phyloP scores from a whole-genome alignment of 129 eudicot genomes.

The Lactuca sativa region DNA sequence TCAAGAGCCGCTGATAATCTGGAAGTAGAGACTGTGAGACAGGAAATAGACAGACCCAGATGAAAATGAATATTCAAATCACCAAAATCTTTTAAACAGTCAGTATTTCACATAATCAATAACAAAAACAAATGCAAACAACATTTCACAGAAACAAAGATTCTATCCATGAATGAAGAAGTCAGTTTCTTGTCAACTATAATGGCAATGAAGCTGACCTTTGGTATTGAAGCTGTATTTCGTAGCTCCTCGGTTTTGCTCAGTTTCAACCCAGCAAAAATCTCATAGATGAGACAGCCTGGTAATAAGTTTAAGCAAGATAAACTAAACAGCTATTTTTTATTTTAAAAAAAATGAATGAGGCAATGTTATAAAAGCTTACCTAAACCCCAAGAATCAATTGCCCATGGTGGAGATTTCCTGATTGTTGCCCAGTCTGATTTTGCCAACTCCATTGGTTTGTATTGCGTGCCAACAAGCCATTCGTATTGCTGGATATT shows the following conservation, averaged over 20 bases:
- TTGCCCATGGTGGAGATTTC: slow-evolving; percentile 94
- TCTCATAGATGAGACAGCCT: slow-evolving; percentile 97
- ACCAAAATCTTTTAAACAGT: slow-evolving; percentile 33
- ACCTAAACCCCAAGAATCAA: slow-evolving; percentile 99
- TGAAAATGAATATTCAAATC: slow-evolving; percentile 39
- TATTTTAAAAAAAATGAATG: background rate
- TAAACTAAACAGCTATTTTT: background rate
- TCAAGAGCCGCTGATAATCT: slow-evolving; percentile 96
- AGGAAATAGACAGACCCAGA: slow-evolving; percentile 46
- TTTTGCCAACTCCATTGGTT: slow-evolving; percentile 86
- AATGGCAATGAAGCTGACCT: slow-evolving; percentile 49
- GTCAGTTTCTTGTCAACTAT: slow-evolving; percentile 11
- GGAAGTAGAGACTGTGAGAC: slow-evolving; percentile 97
- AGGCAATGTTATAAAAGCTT: slow-evolving; percentile 22
- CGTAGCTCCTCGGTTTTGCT: slow-evolving; percentile 90
- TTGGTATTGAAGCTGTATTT: slow-evolving; percentile 84
- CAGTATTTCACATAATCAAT: slow-evolving; percentile 11
- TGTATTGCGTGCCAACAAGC: slow-evolving; percentile 94
- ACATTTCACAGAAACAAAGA: background rate
- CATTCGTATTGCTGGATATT: slow-evolving; percentile 85
- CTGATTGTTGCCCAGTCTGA: slow-evolving; percentile 86
- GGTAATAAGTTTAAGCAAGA: slow-evolving; percentile 8
- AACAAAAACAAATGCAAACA: slow-evolving; percentile 18
- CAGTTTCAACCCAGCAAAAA: slow-evolving; percentile 74
- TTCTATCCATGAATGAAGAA: too few species aligned